phyloP scores from a whole-genome alignment of 331 rosid genomes.

The Acacia concinna region DNA sequence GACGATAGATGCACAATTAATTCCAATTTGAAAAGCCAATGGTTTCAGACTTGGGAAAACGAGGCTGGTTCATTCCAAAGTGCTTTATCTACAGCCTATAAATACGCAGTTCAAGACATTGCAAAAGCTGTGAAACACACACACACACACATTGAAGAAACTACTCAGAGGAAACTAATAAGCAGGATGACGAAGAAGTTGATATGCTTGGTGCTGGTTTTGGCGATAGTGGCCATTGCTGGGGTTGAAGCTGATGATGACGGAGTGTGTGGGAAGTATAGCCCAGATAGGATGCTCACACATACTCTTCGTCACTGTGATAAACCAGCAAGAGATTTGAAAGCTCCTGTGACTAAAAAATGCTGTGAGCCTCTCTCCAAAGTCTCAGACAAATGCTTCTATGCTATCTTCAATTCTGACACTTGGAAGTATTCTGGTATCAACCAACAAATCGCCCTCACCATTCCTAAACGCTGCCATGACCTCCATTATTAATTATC shows the following conservation, averaged over 20 bases:
- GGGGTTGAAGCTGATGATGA: background rate
- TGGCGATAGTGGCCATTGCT: background rate
- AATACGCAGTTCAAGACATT: background rate
- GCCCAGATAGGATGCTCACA: slow-evolving; percentile 2
- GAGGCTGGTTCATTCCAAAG: background rate
- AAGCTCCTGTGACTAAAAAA: background rate
- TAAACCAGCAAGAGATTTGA: background rate
- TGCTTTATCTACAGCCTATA: background rate
- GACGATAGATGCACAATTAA: no score
- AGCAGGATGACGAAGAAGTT: background rate
- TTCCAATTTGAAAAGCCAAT: background rate
- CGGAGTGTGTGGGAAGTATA: slow-evolving; percentile 25
- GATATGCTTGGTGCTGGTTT: background rate
- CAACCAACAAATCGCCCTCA: background rate
- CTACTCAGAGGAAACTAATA: background rate
- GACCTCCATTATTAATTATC: background rate
- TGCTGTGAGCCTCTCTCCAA: background rate
- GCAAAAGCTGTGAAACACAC: background rate
- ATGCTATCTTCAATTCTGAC: background rate
- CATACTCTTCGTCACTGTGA: slow-evolving; percentile 26
- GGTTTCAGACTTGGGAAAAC: background rate
- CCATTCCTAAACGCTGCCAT: slow-evolving; percentile 20
- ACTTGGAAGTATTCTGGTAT: background rate
- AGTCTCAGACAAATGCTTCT: background rate
- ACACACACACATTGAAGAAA: background rate